Base-by-base conservation (phyloP, 1,284 basidiomycete genomes). In the Apiotrichum montevideense region DNA sequence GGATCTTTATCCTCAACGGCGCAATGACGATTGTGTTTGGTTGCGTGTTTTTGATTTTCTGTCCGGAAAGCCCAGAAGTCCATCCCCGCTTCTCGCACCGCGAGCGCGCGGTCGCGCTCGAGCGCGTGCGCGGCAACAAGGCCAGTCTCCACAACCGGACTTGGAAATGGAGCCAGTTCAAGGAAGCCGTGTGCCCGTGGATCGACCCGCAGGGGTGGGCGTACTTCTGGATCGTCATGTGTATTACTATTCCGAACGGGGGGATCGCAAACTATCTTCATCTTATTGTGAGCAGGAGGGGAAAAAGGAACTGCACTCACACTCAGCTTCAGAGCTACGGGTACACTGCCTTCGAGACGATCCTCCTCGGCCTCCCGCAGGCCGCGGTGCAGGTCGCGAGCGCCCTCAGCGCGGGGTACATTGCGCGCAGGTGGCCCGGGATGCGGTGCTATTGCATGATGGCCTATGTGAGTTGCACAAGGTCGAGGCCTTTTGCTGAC, bases 151-250 rank as follows among this genome's bases (percentile, higher is more conserved):
- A 61, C 13, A 64, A 56, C 54, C 64, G 64, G 33, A 50, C 54
- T n/a, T 66, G 70, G 67, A 71, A 71, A 57, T 70, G 72, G 67
- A 53, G 57, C 35, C 70, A 72, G 47, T 65, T 68, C 29, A 54
- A 59, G 11, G 72, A 74, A 53, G 70, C 68, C 11, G 51, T 71
- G 11, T 58, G 37, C 29, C 66, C 67, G 2, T 70, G 67, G 67
- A 63, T 58, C 45, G 67, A 68, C 51, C 65, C 66, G 1, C 67
- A 67, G 59, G 64, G 63, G 3, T 65, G 67, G 61, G 53, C 51
- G n/a, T 59, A 63, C 43, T 41, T 58, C 29, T 21, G 8, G 15
- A 59, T 58, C 44, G 42, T 59, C 35, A n/a, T 58, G 44, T 47
- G 52, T 8, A 35, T 58, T 6, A 51, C 58, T 3, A 57, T 71